phyloP scores from a whole-genome alignment of 495 filamentous ascomycete genomes.

The Saxispiralis lemnorum region DNA sequence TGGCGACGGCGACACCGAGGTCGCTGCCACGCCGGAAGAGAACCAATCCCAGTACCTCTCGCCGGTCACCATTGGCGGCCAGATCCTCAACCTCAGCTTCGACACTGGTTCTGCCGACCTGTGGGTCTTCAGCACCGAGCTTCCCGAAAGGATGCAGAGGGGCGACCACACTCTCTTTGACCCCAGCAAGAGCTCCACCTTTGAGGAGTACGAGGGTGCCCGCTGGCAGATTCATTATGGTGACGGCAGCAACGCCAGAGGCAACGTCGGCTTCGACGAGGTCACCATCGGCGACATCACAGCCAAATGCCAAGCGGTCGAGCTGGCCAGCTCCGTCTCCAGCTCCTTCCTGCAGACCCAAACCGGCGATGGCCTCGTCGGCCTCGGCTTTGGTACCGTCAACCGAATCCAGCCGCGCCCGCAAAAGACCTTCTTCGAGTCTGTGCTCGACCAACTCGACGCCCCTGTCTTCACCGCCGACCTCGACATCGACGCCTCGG shows the following conservation, averaged over 20 bases:
- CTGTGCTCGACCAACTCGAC: constrained; percentile 42
- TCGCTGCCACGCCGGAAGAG: constrained; percentile 41
- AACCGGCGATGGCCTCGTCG: constrained; percentile 53
- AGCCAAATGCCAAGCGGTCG: constrained; percentile 50
- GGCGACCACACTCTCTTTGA: constrained; percentile 44
- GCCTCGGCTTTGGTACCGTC: constrained; percentile 56
- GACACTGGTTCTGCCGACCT: constrained; percentile 74
- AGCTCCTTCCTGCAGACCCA: constrained; percentile 43
- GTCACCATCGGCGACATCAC: constrained; percentile 58
- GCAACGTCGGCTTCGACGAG: constrained; percentile 51
- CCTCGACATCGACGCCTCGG: constrained; percentile 40
- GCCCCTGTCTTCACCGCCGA: constrained; percentile 57
- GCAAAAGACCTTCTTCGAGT: constrained; percentile 73
- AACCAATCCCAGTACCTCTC: constrained; percentile 54
- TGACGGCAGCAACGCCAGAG: constrained; percentile 48
- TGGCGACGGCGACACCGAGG: constrained; percentile 28
- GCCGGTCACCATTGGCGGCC: constrained; percentile 54
- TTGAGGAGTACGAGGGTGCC: constrained; percentile 27
- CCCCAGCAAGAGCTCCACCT: constrained; percentile 40
- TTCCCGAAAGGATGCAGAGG: constrained; percentile 26
- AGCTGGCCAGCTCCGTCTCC: constrained; percentile 49
- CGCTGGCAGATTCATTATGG: constrained; percentile 58
- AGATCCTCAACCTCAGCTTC: constrained; percentile 58
- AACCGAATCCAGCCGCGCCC: constrained; percentile 48
- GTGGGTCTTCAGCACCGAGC: constrained; percentile 62